Percentiles rank a stretch among this genome's conserved stretches.
These are phyloP conservation scores for Ophiobolus disseminans DNA, from an alignment of 2,329 filamentous ascomycete genomes.

Conservation along the genomic window DNA sequence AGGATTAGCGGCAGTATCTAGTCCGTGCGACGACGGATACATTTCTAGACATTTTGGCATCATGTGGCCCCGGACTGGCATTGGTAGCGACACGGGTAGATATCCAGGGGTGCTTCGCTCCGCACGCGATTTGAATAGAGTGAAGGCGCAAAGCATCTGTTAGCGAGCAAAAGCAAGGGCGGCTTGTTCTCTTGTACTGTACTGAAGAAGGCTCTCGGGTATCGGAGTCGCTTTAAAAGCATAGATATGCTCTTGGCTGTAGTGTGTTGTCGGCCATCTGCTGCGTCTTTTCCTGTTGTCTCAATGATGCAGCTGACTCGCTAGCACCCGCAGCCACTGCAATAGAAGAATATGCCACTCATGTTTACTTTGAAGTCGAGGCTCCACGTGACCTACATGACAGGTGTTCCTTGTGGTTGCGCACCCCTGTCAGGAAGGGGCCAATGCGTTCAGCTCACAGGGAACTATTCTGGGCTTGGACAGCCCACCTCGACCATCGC, in stretches of 20 bases:
- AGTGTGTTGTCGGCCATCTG: no score
- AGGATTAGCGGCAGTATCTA: slow-evolving; percentile 22
- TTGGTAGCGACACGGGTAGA: slow-evolving; percentile 31
- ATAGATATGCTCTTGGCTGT: no score
- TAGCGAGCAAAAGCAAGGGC: slow-evolving; percentile 16
- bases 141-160: slow-evolving; percentile 40
- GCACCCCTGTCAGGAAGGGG: not conserved
- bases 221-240: slow-evolving; percentile 10
- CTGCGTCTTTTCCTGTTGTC: no score
- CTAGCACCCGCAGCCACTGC: no score
- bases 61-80: slow-evolving; percentile 20
- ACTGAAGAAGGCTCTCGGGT: slow-evolving; percentile 14
- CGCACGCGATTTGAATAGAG: slow-evolving; percentile 30
- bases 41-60: slow-evolving; percentile 28
- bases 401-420: slow-evolving; percentile 5
- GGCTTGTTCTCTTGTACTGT: slow-evolving; percentile 20
- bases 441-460: slow-evolving; percentile 1
- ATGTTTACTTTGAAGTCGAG: not conserved
- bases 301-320: no score
- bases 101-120: slow-evolving; percentile 30
- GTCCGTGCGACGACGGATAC: slow-evolving; percentile 18
- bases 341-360: no score
- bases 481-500: slow-evolving; percentile 5
- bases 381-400: not conserved
- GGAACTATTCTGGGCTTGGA: slow-evolving; percentile 5